Conservation (phyloP, 2,329 filamentous ascomycete genomes). For the Botryosphaeria dothidea region DNA sequence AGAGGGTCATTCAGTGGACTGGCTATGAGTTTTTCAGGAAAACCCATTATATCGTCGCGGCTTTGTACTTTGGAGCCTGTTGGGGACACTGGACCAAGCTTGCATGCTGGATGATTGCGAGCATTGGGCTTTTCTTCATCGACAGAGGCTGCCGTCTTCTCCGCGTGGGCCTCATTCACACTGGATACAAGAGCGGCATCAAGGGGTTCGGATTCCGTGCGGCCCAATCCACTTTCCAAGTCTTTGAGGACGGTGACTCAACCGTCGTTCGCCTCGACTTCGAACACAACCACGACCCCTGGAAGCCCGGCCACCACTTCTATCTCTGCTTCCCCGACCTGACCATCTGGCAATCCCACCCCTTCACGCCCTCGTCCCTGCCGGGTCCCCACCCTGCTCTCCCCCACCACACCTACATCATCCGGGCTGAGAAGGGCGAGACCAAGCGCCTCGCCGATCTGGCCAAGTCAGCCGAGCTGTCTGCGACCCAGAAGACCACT, state of each 20-base stretch:
- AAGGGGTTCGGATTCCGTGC: conserved; percentile 56
- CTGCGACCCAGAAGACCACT: conserved; percentile 24
- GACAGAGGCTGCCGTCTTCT: conserved; percentile 63
- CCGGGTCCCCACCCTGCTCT: conserved; percentile 42
- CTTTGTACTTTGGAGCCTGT: conserved; percentile 73
- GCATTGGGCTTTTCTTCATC: conserved; percentile 64
- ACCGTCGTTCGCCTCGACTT: conserved; percentile 65
- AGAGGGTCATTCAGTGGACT: conserved; percentile 62
- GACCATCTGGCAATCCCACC: conserved; percentile 72
- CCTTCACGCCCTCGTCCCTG: conserved; percentile 64
- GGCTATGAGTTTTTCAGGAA: conserved; percentile 81
- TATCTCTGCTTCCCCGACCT: conserved; percentile 68
- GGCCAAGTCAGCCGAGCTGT: conserved; percentile 20
- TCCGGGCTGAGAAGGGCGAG: conserved; percentile 36
- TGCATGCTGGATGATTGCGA: conserved; percentile 68
- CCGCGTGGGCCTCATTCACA: conserved; percentile 63
- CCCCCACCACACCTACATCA: conserved; percentile 37
- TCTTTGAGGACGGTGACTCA: conserved; percentile 55
- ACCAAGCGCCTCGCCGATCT: conserved; percentile 36
- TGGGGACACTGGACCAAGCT: conserved; percentile 74
- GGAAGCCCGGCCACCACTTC: conserved; percentile 71
- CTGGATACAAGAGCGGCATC: conserved; percentile 49
- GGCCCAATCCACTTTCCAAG: conserved; percentile 51
- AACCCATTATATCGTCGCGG: conserved; percentile 70
- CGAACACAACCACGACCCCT: conserved; percentile 59